Evolutionary conservation across 306 rosid genomes (phyloP).

Genomic region (Dalbergia cultrata): DNA sequence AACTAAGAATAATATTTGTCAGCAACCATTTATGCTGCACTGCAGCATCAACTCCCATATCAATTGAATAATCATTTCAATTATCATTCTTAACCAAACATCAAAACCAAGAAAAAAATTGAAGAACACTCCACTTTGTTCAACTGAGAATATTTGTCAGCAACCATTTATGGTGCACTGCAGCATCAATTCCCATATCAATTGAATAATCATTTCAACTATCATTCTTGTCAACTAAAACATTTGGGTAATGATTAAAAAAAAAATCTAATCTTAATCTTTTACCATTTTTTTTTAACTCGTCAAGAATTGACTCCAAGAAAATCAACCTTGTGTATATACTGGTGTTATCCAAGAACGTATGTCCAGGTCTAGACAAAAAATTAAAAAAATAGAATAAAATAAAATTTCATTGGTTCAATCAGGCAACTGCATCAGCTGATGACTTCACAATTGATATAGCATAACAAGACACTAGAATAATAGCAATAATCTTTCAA

Average conservation of each 20-base stretch:
- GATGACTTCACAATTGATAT: conserved; percentile 1
- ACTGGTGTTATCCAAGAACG: not conserved
- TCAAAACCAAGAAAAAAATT: conserved; percentile 22
- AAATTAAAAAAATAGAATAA: not conserved
- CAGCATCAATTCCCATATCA: conserved; percentile 14
- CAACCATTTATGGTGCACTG: conserved; percentile 5
- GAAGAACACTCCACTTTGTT: not conserved
- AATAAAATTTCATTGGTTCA: not conserved
- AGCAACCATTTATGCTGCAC: conserved; percentile 8
- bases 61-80: not conserved
- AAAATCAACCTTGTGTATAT: conserved; percentile 1
- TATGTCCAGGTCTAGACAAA: not conserved
- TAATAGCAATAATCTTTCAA: not conserved
- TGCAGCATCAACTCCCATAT: conserved; percentile 5
- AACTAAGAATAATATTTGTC: conserved; percentile 8
- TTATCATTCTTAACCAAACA: not conserved
- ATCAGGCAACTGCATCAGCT: conserved; percentile 17
- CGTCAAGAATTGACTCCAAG: not conserved
- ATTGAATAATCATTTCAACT: not conserved
- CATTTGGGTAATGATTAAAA: not conserved
- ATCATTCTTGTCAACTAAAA: conserved; percentile 10
- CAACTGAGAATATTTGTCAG: conserved; percentile 3
- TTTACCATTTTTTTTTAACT: not conserved
- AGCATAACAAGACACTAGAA: conserved; percentile 12
- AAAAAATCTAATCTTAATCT: not conserved